Evolutionary conservation across 306 rosid genomes (phyloP), one percentile per base, ranked within the genome.

Genomic region (Inga laurina): DNA sequence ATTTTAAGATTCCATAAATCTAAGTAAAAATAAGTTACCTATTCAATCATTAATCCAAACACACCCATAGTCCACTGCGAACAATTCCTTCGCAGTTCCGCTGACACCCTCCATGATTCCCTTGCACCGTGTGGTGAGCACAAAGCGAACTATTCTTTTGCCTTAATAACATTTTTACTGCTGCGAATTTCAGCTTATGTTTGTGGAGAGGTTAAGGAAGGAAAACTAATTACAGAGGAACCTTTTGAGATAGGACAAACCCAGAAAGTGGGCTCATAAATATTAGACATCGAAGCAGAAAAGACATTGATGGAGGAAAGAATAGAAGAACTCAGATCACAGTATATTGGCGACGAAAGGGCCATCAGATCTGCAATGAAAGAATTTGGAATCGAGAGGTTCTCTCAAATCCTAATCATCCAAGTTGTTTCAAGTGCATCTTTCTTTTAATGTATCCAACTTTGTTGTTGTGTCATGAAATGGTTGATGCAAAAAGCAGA

Each of bases 131-230:
- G 90, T 59, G 82, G 46, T 84, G 84, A 67, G 54, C 75, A 76
- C 89, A 90, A 0, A 84, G 89, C 87, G 83, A 90, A 87, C 88
- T 88, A 92, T 90, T 91, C 91, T 88, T 90, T 91, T 1, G 30
- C 30, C 30, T 27, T 27, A 27, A 27, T 74, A 10, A 51, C 30
- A 32, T 18, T 78, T 12, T 54, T 54, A 54, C 22, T 41, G 0
- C 14, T 72, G 2, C 66, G 12, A 1, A 57, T 69, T 76, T 4
- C 64, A 90, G 94, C 94, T 10, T 90, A 87, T 68, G 88, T 86
- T 11, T 88, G 90, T 8, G 85, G 90, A 8, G 82, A 86, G 68
- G 61, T 37, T 43, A 67, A 8, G 8, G 79, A 85, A 27, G 82
- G 3, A 51, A 43, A 52, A 51, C 11, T 0, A 16, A 72, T 81